phyloP scores from a whole-genome alignment of 495 filamentous ascomycete species.

The Lasiosphaeria ovina region DNA sequence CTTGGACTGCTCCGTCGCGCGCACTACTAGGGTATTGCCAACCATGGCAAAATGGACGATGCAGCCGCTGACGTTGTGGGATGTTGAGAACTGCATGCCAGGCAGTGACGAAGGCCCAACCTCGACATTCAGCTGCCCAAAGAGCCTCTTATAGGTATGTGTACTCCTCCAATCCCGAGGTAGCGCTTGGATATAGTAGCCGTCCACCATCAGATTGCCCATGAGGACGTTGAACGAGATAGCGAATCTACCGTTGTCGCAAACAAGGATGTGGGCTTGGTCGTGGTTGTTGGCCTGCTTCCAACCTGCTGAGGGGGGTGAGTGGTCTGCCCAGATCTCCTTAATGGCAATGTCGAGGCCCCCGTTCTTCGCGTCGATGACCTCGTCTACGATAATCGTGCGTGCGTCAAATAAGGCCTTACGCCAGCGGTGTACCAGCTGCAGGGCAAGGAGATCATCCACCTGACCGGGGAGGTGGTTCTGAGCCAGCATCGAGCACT shows the following conservation, averaged over 20 bases:
- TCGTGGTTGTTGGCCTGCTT: not conserved
- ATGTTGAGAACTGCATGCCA: too few species aligned
- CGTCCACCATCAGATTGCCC: constrained; percentile 57
- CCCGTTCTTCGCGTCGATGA: constrained; percentile 1
- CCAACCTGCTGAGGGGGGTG: not conserved
- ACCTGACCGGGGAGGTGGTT: constrained; percentile 6
- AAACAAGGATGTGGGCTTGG: constrained; percentile 4
- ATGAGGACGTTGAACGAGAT: constrained; percentile 56
- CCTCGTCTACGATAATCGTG: not conserved
- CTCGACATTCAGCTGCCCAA: too few species aligned
- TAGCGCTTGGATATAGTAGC: constrained; percentile 15
- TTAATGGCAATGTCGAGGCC: constrained; percentile 14
- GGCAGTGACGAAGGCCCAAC: too few species aligned
- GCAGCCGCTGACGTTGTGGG: too few species aligned
- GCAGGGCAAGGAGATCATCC: not conserved
- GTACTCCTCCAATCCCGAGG: too few species aligned
- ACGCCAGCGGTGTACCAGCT: constrained; percentile 14
- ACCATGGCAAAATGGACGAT: too few species aligned
- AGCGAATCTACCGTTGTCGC: constrained; percentile 1
- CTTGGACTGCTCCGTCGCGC: too few species aligned
- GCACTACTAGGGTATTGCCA: too few species aligned
- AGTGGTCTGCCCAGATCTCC: constrained; percentile 18
- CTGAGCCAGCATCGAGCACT: constrained; percentile 7
- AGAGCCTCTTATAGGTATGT: too few species aligned
- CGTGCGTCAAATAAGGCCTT: constrained; percentile 7